Conservation (phyloP, 768 basidiomycete species). For the Tulasnella calospora region DNA sequence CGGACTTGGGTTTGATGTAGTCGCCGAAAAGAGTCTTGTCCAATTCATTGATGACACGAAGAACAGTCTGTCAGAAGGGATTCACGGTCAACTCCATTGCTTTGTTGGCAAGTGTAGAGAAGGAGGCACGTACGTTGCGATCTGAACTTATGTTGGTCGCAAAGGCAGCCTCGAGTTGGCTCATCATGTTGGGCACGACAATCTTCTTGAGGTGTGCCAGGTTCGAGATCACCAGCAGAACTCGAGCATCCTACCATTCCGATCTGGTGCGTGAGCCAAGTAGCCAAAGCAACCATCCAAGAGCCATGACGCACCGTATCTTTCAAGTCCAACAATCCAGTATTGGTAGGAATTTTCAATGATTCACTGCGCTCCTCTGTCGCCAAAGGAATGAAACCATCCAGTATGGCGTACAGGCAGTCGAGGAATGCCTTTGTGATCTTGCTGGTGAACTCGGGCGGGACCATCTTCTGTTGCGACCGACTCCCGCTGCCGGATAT, state of each 20-base stretch:
- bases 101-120: not conserved
- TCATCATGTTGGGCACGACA: constrained; percentile 73
- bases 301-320: constrained; percentile 1
- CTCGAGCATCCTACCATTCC: constrained; percentile 63
- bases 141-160: constrained; percentile 39
- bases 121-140: constrained; percentile 38
- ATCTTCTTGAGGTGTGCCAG: constrained; percentile 66
- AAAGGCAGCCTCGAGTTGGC: constrained; percentile 72
- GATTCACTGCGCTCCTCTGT: constrained; percentile 21
- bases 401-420: constrained; percentile 66
- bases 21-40: constrained; percentile 87
- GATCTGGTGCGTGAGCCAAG: not conserved
- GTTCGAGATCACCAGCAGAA: constrained; percentile 86
- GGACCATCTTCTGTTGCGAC: constrained; percentile 55
- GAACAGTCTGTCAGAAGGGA: not conserved
- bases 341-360: constrained; percentile 23
- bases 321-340: not conserved
- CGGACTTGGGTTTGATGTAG: constrained; percentile 77
- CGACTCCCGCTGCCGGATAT: constrained; percentile 42
- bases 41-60: constrained; percentile 63
- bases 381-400: constrained; percentile 53
- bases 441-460: constrained; percentile 61
- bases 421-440: constrained; percentile 84
- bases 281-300: not conserved
- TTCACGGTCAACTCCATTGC: not conserved